Evolutionary conservation across 2,329 filamentous ascomycete genomes (phyloP), one percentile per base, ranked within the genome.

Genomic region (Chalaropsis thielavioides): DNA sequence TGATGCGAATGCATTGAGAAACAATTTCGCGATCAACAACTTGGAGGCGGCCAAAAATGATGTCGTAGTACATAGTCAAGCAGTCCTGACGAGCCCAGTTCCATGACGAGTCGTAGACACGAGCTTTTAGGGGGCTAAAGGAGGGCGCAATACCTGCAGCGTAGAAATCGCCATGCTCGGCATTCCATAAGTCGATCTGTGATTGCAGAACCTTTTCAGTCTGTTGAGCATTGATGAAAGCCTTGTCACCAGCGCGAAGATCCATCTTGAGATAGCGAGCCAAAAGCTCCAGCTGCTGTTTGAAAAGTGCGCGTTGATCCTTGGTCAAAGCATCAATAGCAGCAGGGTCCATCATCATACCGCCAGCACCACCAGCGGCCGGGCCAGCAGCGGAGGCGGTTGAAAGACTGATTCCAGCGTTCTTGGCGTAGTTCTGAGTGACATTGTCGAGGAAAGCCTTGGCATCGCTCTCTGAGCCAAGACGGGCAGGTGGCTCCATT

Each of bases 281-380:
- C 70, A 95, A 89, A 22, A 96, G 81, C 79, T 99, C 94, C 31
- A 99, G 83, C 75, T 99, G 94, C 74, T 99, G 92, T 82, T 97
- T 97, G 85, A 97, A 97, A 0, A 99, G 81, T 31, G 90, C 88
- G 69, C 88, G 86, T 76, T 99, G 94, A 73, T 97, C 94, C 76
- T 97, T 97, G 72, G 94, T 99, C 64, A 99, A 81, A 15, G 94
- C 94, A 74, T 99, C 94, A 69, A 99, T 87, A 63, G 94, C 94
- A 46, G 92, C 94, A 8, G 94, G 94, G 72, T 99, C 94, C 92
- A 99, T 97, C 90, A 99, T 96, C 94, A 99, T 97, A 69, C 83
- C 88, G 64, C 81, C 83, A 66, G 80, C 83, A 67, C 83, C 87
- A 68, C 82, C 88, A 64, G 81, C 87, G 64, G 85, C 88, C 68